These are phyloP conservation scores for Neophaeococcomyces aloes DNA, from an alignment of 2,329 filamentous ascomycete genomes.

Conservation along the genomic window DNA sequence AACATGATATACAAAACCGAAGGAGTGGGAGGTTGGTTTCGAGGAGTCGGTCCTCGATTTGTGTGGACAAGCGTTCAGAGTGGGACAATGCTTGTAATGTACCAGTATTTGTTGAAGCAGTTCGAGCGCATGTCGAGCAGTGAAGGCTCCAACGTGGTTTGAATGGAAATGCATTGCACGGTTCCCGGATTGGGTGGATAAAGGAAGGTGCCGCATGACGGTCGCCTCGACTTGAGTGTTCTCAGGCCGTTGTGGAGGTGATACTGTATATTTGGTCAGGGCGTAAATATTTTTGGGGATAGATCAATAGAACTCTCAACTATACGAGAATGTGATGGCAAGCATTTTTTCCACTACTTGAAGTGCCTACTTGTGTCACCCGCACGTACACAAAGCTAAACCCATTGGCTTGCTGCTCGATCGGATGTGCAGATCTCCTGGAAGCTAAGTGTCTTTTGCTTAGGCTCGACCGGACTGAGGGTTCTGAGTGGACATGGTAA, in stretches of 20 bases:
- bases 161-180: background rate
- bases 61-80: constrained; percentile 98
- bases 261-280: background rate
- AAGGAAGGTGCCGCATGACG: too few relatives aligned
- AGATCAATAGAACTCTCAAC: background rate
- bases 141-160: constrained; percentile 15
- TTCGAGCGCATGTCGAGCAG: constrained; percentile 44
- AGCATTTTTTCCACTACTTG: too few relatives aligned
- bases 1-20: constrained; percentile 83
- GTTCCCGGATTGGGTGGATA: too few relatives aligned
- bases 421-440: too few relatives aligned
- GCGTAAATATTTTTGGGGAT: constrained; percentile 6
- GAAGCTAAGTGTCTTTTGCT: too few relatives aligned
- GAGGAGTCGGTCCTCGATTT: constrained; percentile 80
- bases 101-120: constrained; percentile 73
- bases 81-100: constrained; percentile 90
- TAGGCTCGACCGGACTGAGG: too few relatives aligned
- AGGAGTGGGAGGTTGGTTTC: constrained; percentile 81
- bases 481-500: background rate
- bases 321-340: too few relatives aligned
- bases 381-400: too few relatives aligned
- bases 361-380: too few relatives aligned
- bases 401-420: too few relatives aligned
- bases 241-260: too few relatives aligned
- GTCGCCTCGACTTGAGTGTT: too few relatives aligned